Base-by-base conservation (phyloP, 129 eudicot genomes). In the Ambrosia artemisiifolia region DNA sequence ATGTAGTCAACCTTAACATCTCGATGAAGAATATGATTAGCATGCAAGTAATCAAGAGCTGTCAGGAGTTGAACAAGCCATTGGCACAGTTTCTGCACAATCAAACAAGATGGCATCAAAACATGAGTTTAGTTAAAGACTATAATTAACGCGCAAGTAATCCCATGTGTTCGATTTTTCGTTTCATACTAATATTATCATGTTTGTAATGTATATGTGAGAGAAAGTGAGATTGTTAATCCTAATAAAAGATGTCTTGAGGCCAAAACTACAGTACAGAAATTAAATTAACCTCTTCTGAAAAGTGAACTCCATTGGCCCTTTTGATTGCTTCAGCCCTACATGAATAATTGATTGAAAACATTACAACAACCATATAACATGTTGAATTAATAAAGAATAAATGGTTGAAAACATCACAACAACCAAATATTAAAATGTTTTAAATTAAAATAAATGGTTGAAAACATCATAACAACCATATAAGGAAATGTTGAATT, bases 11-110 rank as follows among this genome's bases (percentile, higher is more conserved):
- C 99, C 96, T 95, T 95, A 75, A 95, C 96, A 83, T 95, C 99
- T 55, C 99, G 91, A 79, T 95, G 99, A 73, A 95, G 93, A 47
- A 95, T 86, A 79, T 95, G 89, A 72, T 88, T 88, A 54, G 61
- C 65, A 66, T 90, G 99, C 83, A 95, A 74, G 88, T 95, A 90
- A 70, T 95, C 99, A 63, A 95, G 96, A 10, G 99, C 97, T 75
- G 83, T 65, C 68, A 95, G 71, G 67, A 95, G 88, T 73, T 95
- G 99, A 85, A 88, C 96, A 19, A 95, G 84, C 99, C 99, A 95
- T 77, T 86, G 85, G 72, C 94, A 90, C 17, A 95, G 96, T 79
- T 86, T 88, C 99, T 95, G 89, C 65, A 72, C 62, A 71, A 64
- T 18, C 34, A 47, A 76, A 76, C 49, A 57, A 69, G 20, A 68